phyloP scores from a whole-genome alignment of 2,329 filamentous ascomycete species.

The Diaporthe longicolla region DNA sequence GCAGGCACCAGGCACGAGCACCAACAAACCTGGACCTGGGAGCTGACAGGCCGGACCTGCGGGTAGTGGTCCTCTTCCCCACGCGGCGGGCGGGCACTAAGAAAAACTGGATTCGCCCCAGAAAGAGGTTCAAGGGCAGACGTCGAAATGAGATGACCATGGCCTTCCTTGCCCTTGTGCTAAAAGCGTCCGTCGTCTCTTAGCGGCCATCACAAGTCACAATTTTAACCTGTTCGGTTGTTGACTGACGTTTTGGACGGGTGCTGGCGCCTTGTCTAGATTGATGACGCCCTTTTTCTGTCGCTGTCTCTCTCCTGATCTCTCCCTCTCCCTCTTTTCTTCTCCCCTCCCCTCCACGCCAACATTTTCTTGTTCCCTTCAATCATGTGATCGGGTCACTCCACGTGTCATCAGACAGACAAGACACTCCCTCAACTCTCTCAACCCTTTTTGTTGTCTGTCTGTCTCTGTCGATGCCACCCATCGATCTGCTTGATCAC shows the following conservation, averaged over 20 bases:
- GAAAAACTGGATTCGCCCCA: slow-evolving; percentile 31
- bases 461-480: not conserved
- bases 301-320: not conserved
- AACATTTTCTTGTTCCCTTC: slow-evolving; percentile 2
- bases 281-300: not conserved
- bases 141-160: not conserved
- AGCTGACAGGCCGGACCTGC: not conserved
- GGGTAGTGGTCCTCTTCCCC: slow-evolving; percentile 1
- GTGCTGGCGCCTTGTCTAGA: not conserved
- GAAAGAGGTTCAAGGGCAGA: too few species aligned
- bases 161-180: not conserved
- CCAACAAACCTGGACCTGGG: slow-evolving; percentile 7
- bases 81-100: slow-evolving; percentile 25
- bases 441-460: not conserved
- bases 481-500: not conserved
- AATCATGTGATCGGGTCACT: slow-evolving; percentile 31
- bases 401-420: slow-evolving; percentile 31
- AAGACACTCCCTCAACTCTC: not conserved
- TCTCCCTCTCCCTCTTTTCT: not conserved
- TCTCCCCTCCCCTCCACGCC: not conserved
- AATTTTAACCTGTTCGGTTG: too few species aligned
- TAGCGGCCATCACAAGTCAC: slow-evolving; percentile 6
- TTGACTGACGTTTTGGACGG: slow-evolving; percentile 18
- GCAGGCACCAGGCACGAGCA: not conserved
- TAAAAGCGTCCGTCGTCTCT: not conserved